phyloP scores from a whole-genome alignment of 2,329 filamentous ascomycete species.

The Daldinia sp. region DNA sequence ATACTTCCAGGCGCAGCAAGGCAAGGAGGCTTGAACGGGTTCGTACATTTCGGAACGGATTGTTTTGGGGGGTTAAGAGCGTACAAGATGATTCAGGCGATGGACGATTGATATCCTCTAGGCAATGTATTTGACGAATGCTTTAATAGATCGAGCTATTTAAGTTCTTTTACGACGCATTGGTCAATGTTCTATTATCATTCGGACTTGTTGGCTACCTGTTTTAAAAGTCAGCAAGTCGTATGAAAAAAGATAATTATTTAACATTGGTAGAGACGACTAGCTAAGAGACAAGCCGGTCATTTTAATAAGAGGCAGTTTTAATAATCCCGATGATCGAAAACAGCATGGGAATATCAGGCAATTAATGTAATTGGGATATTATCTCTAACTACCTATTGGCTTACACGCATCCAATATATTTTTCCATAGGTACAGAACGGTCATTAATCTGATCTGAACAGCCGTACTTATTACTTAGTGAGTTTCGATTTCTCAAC shows the following conservation, averaged over 20 bases:
- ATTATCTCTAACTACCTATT: background rate
- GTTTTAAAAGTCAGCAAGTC: conserved; percentile 16
- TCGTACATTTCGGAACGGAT: conserved; percentile 12
- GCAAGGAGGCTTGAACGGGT: conserved; percentile 45
- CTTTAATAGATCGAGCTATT: conserved; percentile 45
- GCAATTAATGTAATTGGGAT: conserved; percentile 14
- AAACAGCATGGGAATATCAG: background rate
- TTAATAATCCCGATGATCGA: conserved; percentile 28
- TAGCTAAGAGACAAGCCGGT: conserved; percentile 16
- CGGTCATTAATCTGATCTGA: background rate
- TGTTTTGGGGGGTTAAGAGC: conserved; percentile 19
- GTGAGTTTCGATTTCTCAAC: background rate
- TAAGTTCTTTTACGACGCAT: conserved; percentile 36
- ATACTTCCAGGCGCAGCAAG: conserved; percentile 76
- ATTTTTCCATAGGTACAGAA: background rate
- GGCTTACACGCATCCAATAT: background rate
- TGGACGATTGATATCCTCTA: conserved; percentile 38
- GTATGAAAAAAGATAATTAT: conserved; percentile 18
- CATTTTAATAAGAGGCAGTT: conserved; percentile 25
- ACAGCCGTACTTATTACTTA: background rate
- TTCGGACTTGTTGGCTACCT: conserved; percentile 27
- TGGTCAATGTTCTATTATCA: conserved; percentile 16
- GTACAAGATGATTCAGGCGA: conserved; percentile 32
- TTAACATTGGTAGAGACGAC: conserved; percentile 19
- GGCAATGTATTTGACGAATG: conserved; percentile 39